Conservation (phyloP, 192 early-diverging fungal genomes). For the Spizellomyces punctatus region DNA sequence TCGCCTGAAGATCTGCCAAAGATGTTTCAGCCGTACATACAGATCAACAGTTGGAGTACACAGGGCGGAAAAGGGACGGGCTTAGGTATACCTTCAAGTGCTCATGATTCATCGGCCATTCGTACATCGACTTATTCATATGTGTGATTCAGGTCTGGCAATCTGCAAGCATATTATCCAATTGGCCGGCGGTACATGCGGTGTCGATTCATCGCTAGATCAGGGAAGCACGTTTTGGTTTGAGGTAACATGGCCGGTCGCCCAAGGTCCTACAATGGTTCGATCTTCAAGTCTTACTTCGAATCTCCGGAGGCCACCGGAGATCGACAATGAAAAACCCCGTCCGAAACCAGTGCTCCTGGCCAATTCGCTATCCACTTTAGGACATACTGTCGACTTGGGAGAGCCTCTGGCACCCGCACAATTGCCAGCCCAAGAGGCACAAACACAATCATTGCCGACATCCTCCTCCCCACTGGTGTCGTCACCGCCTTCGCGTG, state of each 20-base stretch:
- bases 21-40: constrained; percentile 29
- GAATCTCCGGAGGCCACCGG: background rate
- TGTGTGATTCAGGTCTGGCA: constrained; percentile 17
- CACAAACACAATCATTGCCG: background rate
- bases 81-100: constrained; percentile 5
- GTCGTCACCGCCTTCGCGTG: background rate
- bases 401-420: background rate
- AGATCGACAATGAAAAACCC: background rate
- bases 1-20: constrained; percentile 11
- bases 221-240: constrained; percentile 30
- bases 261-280: background rate
- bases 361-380: background rate
- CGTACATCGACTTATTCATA: background rate
- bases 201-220: constrained; percentile 10
- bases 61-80: constrained; percentile 34
- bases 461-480: background rate
- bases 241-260: constrained; percentile 18
- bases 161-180: constrained; percentile 33
- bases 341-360: background rate
- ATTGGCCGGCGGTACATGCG: constrained; percentile 27
- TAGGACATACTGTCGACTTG: background rate
- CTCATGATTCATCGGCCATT: background rate
- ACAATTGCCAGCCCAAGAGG: background rate
- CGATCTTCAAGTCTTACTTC: background rate
- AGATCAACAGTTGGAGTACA: constrained; percentile 17